Evolutionary conservation across 805 yeast genomes (phyloP).

Genomic region (Yamadazyma sp.): DNA sequence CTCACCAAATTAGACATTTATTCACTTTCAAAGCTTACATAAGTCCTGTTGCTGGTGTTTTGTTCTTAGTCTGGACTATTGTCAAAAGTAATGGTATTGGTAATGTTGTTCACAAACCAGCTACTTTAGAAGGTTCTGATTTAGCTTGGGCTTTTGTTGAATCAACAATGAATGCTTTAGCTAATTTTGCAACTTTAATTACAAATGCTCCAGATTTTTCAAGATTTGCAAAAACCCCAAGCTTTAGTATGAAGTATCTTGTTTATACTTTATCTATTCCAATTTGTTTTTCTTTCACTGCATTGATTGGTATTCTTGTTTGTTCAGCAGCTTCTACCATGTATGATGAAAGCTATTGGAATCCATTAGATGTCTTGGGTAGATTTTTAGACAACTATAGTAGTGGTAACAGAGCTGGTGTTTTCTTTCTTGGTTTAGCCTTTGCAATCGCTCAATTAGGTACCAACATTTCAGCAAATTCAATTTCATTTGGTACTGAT

Average conservation of each 20-base stretch:
- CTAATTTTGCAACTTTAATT: slow-evolving; percentile 87
- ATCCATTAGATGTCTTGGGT: slow-evolving; percentile 74
- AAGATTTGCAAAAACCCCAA: slow-evolving; percentile 61
- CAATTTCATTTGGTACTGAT: slow-evolving; percentile 41
- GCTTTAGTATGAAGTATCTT: slow-evolving; percentile 36
- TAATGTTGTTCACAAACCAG: slow-evolving; percentile 56
- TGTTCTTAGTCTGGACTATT: slow-evolving; percentile 79
- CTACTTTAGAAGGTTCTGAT: slow-evolving; percentile 51
- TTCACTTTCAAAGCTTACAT: slow-evolving; percentile 78
- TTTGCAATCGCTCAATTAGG: slow-evolving; percentile 43
- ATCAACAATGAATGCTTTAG: slow-evolving; percentile 74
- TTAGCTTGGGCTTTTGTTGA: slow-evolving; percentile 82
- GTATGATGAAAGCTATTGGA: slow-evolving; percentile 75
- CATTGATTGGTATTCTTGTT: slow-evolving; percentile 80
- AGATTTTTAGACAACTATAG: slow-evolving; percentile 50
- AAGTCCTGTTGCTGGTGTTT: slow-evolving; percentile 82
- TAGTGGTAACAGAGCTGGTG: slow-evolving; percentile 42
- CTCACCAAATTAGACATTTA: slow-evolving; percentile 78
- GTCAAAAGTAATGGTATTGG: slow-evolving; percentile 80
- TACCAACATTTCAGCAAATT: slow-evolving; percentile 41
- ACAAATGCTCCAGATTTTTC: slow-evolving; percentile 88
- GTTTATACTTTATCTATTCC: slow-evolving; percentile 65
- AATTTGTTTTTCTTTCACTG: slow-evolving; percentile 71
- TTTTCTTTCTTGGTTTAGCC: slow-evolving; percentile 34
- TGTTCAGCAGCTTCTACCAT: slow-evolving; percentile 71